phyloP scores from a whole-genome alignment of 768 basidiomycete species.

The Boletus reticulatus region DNA sequence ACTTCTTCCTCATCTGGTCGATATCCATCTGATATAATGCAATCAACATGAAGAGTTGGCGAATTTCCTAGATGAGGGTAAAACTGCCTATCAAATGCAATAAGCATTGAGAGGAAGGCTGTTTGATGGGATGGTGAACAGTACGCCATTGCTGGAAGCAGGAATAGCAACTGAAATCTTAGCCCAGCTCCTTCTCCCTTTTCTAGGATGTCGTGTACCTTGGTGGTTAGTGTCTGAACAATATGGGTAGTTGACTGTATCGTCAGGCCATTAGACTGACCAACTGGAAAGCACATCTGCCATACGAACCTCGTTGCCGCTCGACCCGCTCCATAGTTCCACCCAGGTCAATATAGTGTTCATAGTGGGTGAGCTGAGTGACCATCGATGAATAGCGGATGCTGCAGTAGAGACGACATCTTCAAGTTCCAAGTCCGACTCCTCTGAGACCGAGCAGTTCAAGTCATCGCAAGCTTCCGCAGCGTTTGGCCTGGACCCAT shows the following conservation, averaged over 20 bases:
- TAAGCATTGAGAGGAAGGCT: conserved; percentile 24
- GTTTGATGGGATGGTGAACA: conserved; percentile 3
- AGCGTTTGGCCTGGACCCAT: background rate
- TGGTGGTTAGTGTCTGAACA: background rate
- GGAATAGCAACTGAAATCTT: background rate
- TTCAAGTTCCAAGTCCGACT: background rate
- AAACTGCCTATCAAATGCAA: conserved; percentile 24
- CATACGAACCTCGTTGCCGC: no score
- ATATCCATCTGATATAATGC: conserved; percentile 12
- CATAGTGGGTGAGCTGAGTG: background rate
- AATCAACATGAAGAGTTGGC: background rate
- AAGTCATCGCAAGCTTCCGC: background rate
- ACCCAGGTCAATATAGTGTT: background rate
- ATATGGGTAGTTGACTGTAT: background rate
- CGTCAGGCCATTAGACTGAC: background rate
- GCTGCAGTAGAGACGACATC: background rate
- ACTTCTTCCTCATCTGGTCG: background rate
- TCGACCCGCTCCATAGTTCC: background rate
- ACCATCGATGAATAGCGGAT: conserved; percentile 1
- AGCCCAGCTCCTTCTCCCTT: background rate
- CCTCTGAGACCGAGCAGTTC: background rate
- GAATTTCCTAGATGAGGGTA: background rate
- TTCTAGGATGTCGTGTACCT: background rate
- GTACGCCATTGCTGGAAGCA: conserved; percentile 17
- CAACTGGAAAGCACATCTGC: no score